phyloP scores from a whole-genome alignment of 2,329 filamentous ascomycete species.

The Fusarium anthophilum region DNA sequence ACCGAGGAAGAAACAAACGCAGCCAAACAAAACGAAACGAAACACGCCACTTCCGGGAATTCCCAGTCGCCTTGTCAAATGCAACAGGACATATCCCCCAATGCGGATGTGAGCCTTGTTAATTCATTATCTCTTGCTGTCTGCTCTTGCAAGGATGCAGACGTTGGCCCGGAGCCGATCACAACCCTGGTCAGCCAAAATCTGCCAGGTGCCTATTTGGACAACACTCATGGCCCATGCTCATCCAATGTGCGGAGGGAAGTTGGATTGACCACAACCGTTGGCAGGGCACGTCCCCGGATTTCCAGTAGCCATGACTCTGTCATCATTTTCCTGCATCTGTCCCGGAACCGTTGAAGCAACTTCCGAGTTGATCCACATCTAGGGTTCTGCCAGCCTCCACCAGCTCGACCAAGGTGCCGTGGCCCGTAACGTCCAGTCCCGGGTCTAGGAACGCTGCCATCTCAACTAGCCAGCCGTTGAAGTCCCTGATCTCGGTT shows the following conservation, averaged over 20 bases:
- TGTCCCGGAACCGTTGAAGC: constrained; percentile 35
- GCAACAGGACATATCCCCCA: constrained; percentile 26
- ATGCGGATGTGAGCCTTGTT: constrained; percentile 16
- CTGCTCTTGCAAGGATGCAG: constrained; percentile 2
- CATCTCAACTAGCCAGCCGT: constrained; percentile 65
- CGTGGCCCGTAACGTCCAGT: constrained; percentile 51
- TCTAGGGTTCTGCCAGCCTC: constrained; percentile 47
- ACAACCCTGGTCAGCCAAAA: constrained; percentile 11
- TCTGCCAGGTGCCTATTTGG: constrained; percentile 9
- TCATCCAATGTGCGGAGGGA: constrained; percentile 18
- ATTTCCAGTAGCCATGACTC: constrained; percentile 17
- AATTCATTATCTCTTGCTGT: not conserved
- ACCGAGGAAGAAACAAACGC: constrained; percentile 27
- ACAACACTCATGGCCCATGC: constrained; percentile 20
- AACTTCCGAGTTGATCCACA: constrained; percentile 47
- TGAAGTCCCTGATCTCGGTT: constrained; percentile 68
- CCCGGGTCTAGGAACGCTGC: constrained; percentile 50
- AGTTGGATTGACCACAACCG: constrained; percentile 20
- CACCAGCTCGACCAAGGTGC: constrained; percentile 55
- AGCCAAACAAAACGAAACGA: constrained; percentile 35
- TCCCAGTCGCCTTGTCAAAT: constrained; percentile 14
- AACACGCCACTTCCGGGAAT: constrained; percentile 33
- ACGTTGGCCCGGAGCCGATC: constrained; percentile 28
- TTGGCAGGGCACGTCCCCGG: constrained; percentile 21
- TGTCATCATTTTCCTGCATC: constrained; percentile 21